Conservation (phyloP, 2,329 filamentous ascomycete species). For the Hirsutella thompsonii region DNA sequence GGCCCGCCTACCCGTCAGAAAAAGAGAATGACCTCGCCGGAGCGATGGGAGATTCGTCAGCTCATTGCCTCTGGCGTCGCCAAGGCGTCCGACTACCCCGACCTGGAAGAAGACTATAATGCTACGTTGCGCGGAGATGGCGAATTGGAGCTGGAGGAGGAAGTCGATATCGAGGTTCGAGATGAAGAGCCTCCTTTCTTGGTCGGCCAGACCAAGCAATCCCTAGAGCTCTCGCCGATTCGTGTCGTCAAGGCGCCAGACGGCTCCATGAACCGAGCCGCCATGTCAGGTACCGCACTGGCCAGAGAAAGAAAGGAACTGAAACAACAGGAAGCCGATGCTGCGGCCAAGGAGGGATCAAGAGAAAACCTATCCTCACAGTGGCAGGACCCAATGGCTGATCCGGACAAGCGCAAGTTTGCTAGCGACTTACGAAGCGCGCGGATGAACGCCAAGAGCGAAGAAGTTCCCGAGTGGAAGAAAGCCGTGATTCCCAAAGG, state of each 20-base stretch:
- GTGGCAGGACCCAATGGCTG: conserved; percentile 96
- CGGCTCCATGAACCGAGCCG: conserved; percentile 92
- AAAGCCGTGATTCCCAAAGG: conserved; percentile 68
- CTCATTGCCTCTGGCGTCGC: conserved; percentile 90
- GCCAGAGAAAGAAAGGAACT: conserved; percentile 85
- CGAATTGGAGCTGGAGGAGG: conserved; percentile 84
- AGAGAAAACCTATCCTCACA: conserved; percentile 78
- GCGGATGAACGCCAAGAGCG: conserved; percentile 45
- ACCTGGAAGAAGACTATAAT: conserved; percentile 88
- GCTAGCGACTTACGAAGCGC: conserved; percentile 71
- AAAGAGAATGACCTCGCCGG: conserved; percentile 92
- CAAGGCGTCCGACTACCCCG: conserved; percentile 86
- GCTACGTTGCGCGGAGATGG: conserved; percentile 76
- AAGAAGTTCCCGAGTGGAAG: conserved; percentile 86
- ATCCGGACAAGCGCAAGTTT: conserved; percentile 74
- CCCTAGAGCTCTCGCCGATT: conserved; percentile 86
- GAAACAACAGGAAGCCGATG: conserved; percentile 77
- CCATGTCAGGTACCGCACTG: conserved; percentile 80
- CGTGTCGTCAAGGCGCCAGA: conserved; percentile 95
- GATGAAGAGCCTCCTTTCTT: conserved; percentile 96
- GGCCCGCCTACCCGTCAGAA: conserved; percentile 46
- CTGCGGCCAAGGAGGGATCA: conserved; percentile 56
- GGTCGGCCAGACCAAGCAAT: conserved; percentile 92
- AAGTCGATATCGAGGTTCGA: conserved; percentile 90
- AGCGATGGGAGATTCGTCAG: conserved; percentile 95